Percentiles rank a stretch among this genome's conserved stretches.
Evolutionary conservation across 306 rosid genomes (phyloP).

Genomic region (Trichosanthes cucumerina): DNA sequence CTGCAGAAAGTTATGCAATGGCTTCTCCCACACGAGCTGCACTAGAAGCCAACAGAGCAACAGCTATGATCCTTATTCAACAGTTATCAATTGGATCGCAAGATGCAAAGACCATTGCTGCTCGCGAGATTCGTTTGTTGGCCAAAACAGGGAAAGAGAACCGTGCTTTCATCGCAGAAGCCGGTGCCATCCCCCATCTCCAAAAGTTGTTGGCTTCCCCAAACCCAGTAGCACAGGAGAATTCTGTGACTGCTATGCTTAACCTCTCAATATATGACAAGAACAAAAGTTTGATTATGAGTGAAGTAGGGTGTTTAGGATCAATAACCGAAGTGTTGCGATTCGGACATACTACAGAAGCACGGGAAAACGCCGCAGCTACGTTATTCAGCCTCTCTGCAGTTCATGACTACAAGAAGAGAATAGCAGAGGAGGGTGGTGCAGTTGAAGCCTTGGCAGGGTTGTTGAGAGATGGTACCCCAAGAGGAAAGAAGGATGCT

Average conservation of each 20-base stretch:
- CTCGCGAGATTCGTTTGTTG: slow-evolving; percentile 77
- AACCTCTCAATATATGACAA: slow-evolving; percentile 76
- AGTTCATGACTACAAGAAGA: slow-evolving; percentile 78
- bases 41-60: slow-evolving; percentile 66
- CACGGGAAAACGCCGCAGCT: slow-evolving; percentile 93
- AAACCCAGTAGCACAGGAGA: slow-evolving; percentile 75
- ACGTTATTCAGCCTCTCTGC: slow-evolving; percentile 93
- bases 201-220: slow-evolving; percentile 49
- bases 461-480: slow-evolving; percentile 61
- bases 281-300: slow-evolving; percentile 76
- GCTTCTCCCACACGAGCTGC: slow-evolving; percentile 69
- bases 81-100: slow-evolving; percentile 56
- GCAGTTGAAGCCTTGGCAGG: slow-evolving; percentile 69
- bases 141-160: slow-evolving; percentile 85
- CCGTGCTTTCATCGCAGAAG: slow-evolving; percentile 84
- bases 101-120: slow-evolving; percentile 59
- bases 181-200: slow-evolving; percentile 85
- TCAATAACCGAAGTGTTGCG: slow-evolving; percentile 66
- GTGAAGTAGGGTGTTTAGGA: slow-evolving; percentile 63
- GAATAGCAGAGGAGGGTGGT: slow-evolving; percentile 64
- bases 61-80: slow-evolving; percentile 51
- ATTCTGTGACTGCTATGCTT: slow-evolving; percentile 88
- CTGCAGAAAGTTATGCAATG: slow-evolving; percentile 37
- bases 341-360: slow-evolving; percentile 80
- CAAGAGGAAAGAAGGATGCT: slow-evolving; percentile 90